Evolutionary conservation across 2,329 filamentous ascomycete genomes (phyloP).

Genomic region (Dothiorella sarmentorum): DNA sequence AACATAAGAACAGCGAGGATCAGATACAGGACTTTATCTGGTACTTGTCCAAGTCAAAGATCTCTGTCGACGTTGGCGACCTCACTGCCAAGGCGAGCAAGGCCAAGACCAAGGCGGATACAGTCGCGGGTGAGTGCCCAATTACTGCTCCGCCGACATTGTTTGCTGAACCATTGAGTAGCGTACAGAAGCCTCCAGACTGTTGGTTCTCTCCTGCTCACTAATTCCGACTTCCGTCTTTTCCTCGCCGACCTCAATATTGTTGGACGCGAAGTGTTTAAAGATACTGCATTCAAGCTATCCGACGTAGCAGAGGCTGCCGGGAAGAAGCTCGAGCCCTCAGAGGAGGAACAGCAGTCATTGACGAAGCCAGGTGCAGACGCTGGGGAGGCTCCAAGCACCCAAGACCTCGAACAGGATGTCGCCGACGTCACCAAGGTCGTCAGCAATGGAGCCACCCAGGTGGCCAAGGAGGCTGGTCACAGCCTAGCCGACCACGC

Average conservation of each 20-base stretch:
- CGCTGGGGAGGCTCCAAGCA: constrained; percentile 51
- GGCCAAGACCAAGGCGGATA: constrained; percentile 66
- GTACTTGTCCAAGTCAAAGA: constrained; percentile 71
- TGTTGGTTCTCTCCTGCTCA: constrained; percentile 77
- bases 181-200: constrained; percentile 81
- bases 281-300: constrained; percentile 77
- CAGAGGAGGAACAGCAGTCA: constrained; percentile 55
- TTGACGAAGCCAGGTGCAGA: constrained; percentile 53
- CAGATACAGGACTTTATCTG: constrained; percentile 91
- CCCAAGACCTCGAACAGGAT: constrained; percentile 58
- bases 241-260: constrained; percentile 78
- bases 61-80: constrained; percentile 65
- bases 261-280: constrained; percentile 79
- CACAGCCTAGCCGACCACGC: constrained; percentile 73
- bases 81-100: constrained; percentile 59
- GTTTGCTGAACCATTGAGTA: constrained; percentile 34
- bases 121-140: constrained; percentile 59
- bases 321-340: constrained; percentile 69
- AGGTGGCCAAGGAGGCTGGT: constrained; percentile 56
- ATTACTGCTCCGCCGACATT: not conserved
- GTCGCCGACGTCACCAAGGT: constrained; percentile 44
- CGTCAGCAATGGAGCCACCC: constrained; percentile 43
- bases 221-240: constrained; percentile 84
- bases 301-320: constrained; percentile 72
- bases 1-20: constrained; percentile 77